Conservation (phyloP, 2,329 filamentous ascomycete genomes). For the Bipolaris victoriae region DNA sequence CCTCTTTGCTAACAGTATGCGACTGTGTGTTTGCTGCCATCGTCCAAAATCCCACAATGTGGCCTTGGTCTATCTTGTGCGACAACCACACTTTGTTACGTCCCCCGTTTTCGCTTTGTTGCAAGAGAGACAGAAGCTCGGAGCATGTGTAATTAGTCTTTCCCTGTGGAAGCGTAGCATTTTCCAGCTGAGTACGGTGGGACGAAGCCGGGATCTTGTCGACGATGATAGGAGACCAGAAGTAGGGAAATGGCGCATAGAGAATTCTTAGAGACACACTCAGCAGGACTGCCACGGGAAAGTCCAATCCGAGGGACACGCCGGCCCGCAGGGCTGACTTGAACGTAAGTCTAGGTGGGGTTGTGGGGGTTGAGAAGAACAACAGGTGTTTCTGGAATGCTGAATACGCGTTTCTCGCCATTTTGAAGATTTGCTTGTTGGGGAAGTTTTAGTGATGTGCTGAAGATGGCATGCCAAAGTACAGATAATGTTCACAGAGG, state of each 20-base stretch:
- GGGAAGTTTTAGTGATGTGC: no score
- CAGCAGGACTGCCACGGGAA: constrained; percentile 28
- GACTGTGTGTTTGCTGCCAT: constrained; percentile 27
- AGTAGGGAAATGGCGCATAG: constrained; percentile 26
- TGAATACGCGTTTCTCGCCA: constrained; percentile 25
- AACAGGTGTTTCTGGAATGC: constrained; percentile 30
- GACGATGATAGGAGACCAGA: constrained; percentile 25
- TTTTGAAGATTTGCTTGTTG: neutral
- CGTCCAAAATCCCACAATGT: constrained; percentile 30
- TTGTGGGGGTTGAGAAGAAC: constrained; percentile 32
- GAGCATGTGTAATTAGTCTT: constrained; percentile 28
- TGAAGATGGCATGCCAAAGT: neutral
- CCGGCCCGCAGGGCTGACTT: constrained; percentile 25
- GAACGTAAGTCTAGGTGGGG: constrained; percentile 28
- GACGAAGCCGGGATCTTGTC: constrained; percentile 22
- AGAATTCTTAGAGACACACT: constrained; percentile 28
- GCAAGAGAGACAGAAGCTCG: constrained; percentile 21
- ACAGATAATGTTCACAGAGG: neutral
- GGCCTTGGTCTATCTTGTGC: constrained; percentile 29
- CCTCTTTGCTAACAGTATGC: constrained; percentile 27
- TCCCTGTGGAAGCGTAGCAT: constrained; percentile 8
- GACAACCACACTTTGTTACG: constrained; percentile 19
- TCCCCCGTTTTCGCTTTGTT: neutral
- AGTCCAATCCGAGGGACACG: constrained; percentile 27
- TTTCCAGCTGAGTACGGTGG: constrained; percentile 26